phyloP scores from a whole-genome alignment of 139 green algal genomes.

The Nannochloris sp. region DNA sequence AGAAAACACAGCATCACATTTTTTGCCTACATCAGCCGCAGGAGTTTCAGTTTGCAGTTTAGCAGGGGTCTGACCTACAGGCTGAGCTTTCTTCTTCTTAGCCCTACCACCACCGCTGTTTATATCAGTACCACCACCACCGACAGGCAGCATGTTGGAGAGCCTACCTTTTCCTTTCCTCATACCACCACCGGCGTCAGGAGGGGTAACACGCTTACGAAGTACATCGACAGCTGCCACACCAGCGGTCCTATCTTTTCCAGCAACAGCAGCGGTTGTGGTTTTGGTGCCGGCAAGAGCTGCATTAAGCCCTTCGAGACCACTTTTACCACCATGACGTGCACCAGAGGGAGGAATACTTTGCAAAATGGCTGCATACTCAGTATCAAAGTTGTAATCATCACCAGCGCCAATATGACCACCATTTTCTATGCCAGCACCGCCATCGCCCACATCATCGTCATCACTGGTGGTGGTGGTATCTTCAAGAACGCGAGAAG shows the following conservation, averaged over 20 bases:
- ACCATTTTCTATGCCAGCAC: too few relatives aligned
- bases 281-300: neutral
- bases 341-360: too few relatives aligned
- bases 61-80: neutral
- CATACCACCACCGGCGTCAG: neutral
- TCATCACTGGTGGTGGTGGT: too few relatives aligned
- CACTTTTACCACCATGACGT: too few relatives aligned
- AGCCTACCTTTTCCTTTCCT: neutral
- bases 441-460: too few relatives aligned
- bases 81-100: slow-evolving; percentile 3
- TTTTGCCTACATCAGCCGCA: neutral
- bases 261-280: neutral
- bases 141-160: neutral
- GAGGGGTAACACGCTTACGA: neutral
- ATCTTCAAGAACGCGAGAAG: too few relatives aligned
- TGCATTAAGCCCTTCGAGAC: neutral
- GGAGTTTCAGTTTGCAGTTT: neutral
- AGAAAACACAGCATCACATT: too few relatives aligned
- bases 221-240: neutral
- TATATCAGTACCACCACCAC: neutral
- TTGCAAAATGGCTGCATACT: too few relatives aligned
- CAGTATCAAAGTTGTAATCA: too few relatives aligned
- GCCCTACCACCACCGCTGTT: neutral
- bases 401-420: too few relatives aligned
- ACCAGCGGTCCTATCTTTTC: neutral